phyloP scores from a whole-genome alignment of 208 protist species.

The Leptomonas pyrrhocoris region DNA sequence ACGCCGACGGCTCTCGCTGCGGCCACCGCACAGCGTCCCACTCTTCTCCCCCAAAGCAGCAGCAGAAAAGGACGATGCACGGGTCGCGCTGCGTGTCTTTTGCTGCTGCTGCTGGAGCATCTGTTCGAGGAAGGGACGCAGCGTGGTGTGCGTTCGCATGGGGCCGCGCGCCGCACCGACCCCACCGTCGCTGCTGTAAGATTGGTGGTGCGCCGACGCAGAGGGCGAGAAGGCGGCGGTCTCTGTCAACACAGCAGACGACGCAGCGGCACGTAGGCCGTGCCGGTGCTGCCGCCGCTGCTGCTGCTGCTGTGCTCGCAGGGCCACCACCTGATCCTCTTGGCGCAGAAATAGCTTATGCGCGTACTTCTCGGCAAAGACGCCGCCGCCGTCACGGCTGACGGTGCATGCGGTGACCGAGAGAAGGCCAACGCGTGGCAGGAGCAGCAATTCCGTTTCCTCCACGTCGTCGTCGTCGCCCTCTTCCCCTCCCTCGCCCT shows the following conservation, averaged over 20 bases:
- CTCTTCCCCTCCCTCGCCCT: background rate
- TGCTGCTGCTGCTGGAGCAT: slow-evolving; percentile 3
- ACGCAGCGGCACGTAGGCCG: background rate
- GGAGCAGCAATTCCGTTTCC: slow-evolving; percentile 24
- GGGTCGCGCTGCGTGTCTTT: background rate
- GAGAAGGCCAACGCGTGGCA: slow-evolving; percentile 37
- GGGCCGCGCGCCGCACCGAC: background rate
- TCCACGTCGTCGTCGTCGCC: slow-evolving; percentile 10
- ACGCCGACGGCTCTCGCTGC: background rate
- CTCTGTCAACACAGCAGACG: background rate
- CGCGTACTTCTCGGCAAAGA: slow-evolving; percentile 30
- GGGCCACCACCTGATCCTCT: slow-evolving; percentile 17
- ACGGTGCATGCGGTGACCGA: slow-evolving; percentile 31
- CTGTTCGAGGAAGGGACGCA: slow-evolving; percentile 3
- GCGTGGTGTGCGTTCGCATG: slow-evolving; percentile 13
- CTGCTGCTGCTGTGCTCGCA: slow-evolving; percentile 18
- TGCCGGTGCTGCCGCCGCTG: slow-evolving; percentile 12
- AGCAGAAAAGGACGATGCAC: background rate
- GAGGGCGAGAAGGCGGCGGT: background rate
- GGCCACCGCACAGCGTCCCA: too few relatives aligned
- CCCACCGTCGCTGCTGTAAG: background rate
- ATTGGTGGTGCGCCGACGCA: background rate
- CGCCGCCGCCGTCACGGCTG: slow-evolving; percentile 24
- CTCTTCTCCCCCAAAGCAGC: too few relatives aligned
- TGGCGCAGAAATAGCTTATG: slow-evolving; percentile 26